These are phyloP conservation scores for Apophysomyces sp. DNA, from an alignment of 371 early-diverging fungal genomes.

Conservation along the genomic window DNA sequence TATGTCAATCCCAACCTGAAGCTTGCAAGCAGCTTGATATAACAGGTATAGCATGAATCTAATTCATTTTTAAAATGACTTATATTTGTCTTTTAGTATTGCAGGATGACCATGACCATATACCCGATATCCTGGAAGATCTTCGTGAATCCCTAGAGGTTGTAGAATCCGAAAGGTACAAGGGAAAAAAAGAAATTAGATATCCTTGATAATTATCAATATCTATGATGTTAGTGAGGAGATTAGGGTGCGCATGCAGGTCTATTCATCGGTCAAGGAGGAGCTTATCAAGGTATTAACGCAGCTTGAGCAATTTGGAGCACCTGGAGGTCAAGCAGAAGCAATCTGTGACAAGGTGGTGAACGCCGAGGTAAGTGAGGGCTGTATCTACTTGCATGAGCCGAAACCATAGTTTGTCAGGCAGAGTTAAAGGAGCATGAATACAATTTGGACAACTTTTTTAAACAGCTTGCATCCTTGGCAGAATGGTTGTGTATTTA, in stretches of 20 bases:
- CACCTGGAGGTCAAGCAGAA: conserved; percentile 29
- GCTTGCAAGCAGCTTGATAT: conserved; percentile 33
- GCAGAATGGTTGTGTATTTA: conserved; percentile 22
- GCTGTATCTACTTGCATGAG: background rate
- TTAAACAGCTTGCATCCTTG: conserved; percentile 32
- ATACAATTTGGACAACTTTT: conserved; percentile 25
- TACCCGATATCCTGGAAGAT: conserved; percentile 42
- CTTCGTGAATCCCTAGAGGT: conserved; percentile 27
- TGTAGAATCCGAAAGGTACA: conserved; percentile 32
- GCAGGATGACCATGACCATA: conserved; percentile 41
- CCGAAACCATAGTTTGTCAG: background rate
- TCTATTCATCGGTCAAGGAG: conserved; percentile 26
- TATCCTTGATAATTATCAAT: background rate
- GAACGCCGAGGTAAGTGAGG: conserved; percentile 23
- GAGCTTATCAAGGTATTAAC: conserved; percentile 28
- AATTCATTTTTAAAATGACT: background rate
- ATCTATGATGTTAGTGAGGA: conserved; percentile 26
- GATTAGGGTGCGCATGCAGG: conserved; percentile 24
- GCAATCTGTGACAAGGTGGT: conserved; percentile 33
- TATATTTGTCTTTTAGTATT: conserved; percentile 15
- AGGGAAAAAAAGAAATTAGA: background rate
- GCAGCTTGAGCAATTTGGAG: conserved; percentile 30
- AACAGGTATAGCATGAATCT: conserved; percentile 10
- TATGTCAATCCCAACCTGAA: conserved; percentile 38
- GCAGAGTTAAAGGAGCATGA: conserved; percentile 34